Conservation (phyloP, 2,329 filamentous ascomycete genomes). For the Scedosporium dehoogii region DNA sequence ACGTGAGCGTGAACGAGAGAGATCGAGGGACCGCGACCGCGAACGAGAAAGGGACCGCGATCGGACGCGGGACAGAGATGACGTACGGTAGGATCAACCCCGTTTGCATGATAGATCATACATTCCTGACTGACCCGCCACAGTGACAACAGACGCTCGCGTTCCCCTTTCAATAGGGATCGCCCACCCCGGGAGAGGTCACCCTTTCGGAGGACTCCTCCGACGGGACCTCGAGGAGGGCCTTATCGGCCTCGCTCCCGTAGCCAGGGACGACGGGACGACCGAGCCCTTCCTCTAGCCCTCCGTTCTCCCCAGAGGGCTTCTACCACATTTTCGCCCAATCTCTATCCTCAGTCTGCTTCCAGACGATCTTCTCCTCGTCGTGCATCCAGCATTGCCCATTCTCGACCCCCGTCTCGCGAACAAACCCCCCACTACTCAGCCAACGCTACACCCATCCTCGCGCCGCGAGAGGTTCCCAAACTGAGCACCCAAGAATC, state of each 20-base stretch:
- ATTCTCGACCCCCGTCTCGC: slow-evolving; percentile 36
- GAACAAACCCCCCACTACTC: slow-evolving; percentile 25
- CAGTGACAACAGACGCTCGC: slow-evolving; percentile 41
- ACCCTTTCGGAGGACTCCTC: slow-evolving; percentile 26
- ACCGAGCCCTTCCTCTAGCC: slow-evolving; percentile 33
- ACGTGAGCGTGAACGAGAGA: slow-evolving; percentile 16
- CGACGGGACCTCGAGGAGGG: slow-evolving; percentile 24
- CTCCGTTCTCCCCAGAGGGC: slow-evolving; percentile 27
- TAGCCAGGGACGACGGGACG: slow-evolving; percentile 37
- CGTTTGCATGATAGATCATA: not conserved
- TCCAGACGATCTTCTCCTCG: slow-evolving; percentile 46
- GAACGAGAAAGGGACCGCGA: slow-evolving; percentile 26
- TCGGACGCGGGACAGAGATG: slow-evolving; percentile 15
- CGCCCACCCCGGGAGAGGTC: slow-evolving; percentile 25
- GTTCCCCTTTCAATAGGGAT: slow-evolving; percentile 42
- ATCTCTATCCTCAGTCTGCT: slow-evolving; percentile 37
- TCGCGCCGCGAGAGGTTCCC: slow-evolving; percentile 6
- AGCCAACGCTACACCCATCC: not conserved
- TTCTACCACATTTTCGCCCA: slow-evolving; percentile 39
- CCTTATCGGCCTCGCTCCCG: slow-evolving; percentile 45
- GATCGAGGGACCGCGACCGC: slow-evolving; percentile 20
- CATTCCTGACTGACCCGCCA: slow-evolving; percentile 14
- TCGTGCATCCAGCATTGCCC: slow-evolving; percentile 32
- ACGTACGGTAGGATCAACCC: slow-evolving; percentile 15
- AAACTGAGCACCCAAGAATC: slow-evolving; percentile 19